Evolutionary conservation across 2,329 filamentous ascomycete genomes (phyloP).

Genomic region (Monosporascus sp.): DNA sequence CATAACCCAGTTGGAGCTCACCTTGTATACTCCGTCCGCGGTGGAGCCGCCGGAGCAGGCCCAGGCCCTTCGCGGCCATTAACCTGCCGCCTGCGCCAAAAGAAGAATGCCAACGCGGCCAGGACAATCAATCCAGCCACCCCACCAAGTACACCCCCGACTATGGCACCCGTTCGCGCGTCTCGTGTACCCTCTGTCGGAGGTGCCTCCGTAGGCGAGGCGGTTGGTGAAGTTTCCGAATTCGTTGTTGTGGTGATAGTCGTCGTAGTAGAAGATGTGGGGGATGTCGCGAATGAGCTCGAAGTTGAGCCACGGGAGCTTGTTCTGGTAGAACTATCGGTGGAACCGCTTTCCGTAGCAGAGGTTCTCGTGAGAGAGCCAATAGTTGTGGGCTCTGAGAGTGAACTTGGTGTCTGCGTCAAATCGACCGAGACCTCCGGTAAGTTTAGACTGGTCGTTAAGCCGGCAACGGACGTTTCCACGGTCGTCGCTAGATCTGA

Average conservation of each 20-base stretch:
- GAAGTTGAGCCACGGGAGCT: slow-evolving; percentile 1
- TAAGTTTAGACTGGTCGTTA: slow-evolving; percentile 30
- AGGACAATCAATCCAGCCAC: slow-evolving; percentile 41
- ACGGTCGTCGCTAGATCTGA: slow-evolving; percentile 46
- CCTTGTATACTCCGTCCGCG: slow-evolving; percentile 37
- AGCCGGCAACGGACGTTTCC: slow-evolving; percentile 39
- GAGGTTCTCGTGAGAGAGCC: slow-evolving; percentile 22
- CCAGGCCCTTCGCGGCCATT: slow-evolving; percentile 40
- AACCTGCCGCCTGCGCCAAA: slow-evolving; percentile 38
- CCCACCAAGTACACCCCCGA: slow-evolving; percentile 51
- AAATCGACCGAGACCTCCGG: slow-evolving; percentile 36
- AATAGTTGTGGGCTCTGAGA: slow-evolving; percentile 38
- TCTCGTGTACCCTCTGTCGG: slow-evolving; percentile 12
- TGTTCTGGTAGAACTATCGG: slow-evolving; percentile 1
- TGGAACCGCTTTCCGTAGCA: not conserved
- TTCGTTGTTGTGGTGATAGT: slow-evolving; percentile 8
- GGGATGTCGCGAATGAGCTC: slow-evolving; percentile 1
- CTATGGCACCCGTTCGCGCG: slow-evolving; percentile 43
- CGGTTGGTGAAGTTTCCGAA: slow-evolving; percentile 4
- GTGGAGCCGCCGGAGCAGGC: slow-evolving; percentile 23
- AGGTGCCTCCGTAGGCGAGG: slow-evolving; percentile 1
- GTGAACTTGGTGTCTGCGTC: slow-evolving; percentile 33
- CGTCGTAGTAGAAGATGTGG: slow-evolving; percentile 9
- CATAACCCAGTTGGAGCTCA: slow-evolving; percentile 16
- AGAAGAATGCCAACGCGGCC: slow-evolving; percentile 36